These are phyloP conservation scores for Hygrocybe coccinea DNA, from an alignment of 768 basidiomycete genomes.

Conservation along the genomic window DNA sequence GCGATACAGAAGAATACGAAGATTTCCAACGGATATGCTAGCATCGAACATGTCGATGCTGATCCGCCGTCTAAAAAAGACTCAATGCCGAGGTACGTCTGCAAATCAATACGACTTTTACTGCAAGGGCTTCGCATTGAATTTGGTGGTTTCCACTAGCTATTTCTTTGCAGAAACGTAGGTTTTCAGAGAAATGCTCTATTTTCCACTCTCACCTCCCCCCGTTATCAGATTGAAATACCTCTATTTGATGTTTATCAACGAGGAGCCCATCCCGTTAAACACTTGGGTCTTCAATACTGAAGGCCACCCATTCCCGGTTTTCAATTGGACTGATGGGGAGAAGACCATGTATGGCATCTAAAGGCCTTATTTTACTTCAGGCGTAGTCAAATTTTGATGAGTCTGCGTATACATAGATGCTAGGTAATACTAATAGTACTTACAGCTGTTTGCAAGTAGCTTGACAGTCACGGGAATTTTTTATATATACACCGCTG, in stretches of 20 bases:
- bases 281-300: constrained; percentile 61
- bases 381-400: no score
- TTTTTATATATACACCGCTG: no score
- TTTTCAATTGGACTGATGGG: constrained; percentile 54
- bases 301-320: constrained; percentile 67
- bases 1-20: constrained; percentile 46
- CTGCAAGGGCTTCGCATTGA: not conserved
- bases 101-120: not conserved
- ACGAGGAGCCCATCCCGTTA: constrained; percentile 47
- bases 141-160: constrained; percentile 19
- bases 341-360: constrained; percentile 44
- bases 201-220: constrained; percentile 39
- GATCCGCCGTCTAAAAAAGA: constrained; percentile 30
- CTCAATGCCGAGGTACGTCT: constrained; percentile 50
- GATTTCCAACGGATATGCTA: constrained; percentile 45
- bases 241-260: constrained; percentile 59
- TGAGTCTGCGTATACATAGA: no score
- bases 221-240: constrained; percentile 58
- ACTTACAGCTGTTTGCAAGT: no score
- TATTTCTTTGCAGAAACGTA: constrained; percentile 45
- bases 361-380: no score
- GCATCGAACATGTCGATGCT: constrained; percentile 35
- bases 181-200: constrained; percentile 9
- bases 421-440: no score
- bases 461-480: no score